phyloP scores from a whole-genome alignment of 495 filamentous ascomycete genomes.

The Penicillium macrosclerotiorum region DNA sequence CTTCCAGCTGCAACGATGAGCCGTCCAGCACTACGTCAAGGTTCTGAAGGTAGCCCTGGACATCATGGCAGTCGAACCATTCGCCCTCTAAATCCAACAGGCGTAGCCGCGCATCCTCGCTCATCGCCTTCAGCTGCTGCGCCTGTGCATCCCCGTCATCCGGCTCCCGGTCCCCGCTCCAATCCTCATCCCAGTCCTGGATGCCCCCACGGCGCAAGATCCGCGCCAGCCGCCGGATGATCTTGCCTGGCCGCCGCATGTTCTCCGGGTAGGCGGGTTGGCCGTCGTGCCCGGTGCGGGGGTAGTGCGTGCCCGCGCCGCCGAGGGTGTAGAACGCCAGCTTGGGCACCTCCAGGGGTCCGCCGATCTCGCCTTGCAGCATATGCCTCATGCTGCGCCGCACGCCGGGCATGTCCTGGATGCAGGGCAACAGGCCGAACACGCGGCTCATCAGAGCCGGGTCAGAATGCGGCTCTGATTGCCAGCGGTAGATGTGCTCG shows the following conservation, averaged over 20 bases:
- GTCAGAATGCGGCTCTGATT: slow-evolving; percentile 53
- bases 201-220: slow-evolving; percentile 25
- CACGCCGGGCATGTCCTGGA: slow-evolving; percentile 52
- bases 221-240: slow-evolving; percentile 17
- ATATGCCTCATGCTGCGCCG: slow-evolving; percentile 38
- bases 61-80: slow-evolving; percentile 32
- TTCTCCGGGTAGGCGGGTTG: slow-evolving; percentile 22
- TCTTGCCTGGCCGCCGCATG: slow-evolving; percentile 17
- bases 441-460: slow-evolving; percentile 51
- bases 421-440: slow-evolving; percentile 67
- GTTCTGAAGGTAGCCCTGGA: slow-evolving; percentile 26
- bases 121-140: slow-evolving; percentile 2
- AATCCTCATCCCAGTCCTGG: slow-evolving; percentile 29
- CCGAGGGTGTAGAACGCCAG: slow-evolving; percentile 65
- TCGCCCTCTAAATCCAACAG: slow-evolving; percentile 25
- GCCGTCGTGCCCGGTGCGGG: slow-evolving; percentile 11
- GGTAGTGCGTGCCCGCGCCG: slow-evolving; percentile 62
- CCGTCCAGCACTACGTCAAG: slow-evolving; percentile 17
- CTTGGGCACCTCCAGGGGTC: slow-evolving; percentile 50
- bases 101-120: slow-evolving; percentile 13
- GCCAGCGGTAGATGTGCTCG: slow-evolving; percentile 62
- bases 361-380: slow-evolving; percentile 20
- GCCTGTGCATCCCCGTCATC: slow-evolving; percentile 1
- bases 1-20: slow-evolving; percentile 19
- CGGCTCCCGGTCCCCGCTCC: slow-evolving; percentile 21